These are phyloP conservation scores for Coemansia sp. DNA, from an alignment of 192 early-diverging fungal genomes.

Conservation along the genomic window DNA sequence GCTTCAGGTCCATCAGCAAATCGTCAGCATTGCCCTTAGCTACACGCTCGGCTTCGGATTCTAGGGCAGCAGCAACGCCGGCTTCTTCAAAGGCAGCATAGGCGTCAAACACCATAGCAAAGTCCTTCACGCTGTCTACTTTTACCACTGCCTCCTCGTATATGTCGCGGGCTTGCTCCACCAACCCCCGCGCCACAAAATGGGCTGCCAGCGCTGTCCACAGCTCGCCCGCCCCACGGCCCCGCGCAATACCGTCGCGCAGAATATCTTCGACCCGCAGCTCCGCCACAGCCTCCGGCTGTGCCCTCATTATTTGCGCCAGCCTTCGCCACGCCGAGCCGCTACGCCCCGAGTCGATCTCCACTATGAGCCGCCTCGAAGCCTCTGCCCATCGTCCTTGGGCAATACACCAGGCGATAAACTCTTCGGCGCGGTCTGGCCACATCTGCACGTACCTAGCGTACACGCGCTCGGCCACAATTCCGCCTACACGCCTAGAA, in stretches of 20 bases:
- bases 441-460: slow-evolving; percentile 84
- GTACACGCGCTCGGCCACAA: slow-evolving; percentile 79
- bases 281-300: slow-evolving; percentile 55
- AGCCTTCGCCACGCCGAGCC: slow-evolving; percentile 81
- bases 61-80: slow-evolving; percentile 75
- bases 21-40: slow-evolving; percentile 48
- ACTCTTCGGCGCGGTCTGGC: slow-evolving; percentile 75
- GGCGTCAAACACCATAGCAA: slow-evolving; percentile 94
- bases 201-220: slow-evolving; percentile 86
- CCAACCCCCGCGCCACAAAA: slow-evolving; percentile 71
- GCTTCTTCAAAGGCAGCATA: slow-evolving; percentile 92
- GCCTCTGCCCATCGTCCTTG: slow-evolving; percentile 76
- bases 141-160: slow-evolving; percentile 87
- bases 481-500: slow-evolving; percentile 75
- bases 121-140: slow-evolving; percentile 87
- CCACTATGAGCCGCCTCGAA: slow-evolving; percentile 65
- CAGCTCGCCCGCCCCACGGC: slow-evolving; percentile 89
- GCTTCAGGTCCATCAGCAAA: slow-evolving; percentile 75
- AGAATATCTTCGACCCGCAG: slow-evolving; percentile 76
- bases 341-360: slow-evolving; percentile 61
- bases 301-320: slow-evolving; percentile 75
- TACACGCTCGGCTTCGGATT: slow-evolving; percentile 60
- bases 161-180: slow-evolving; percentile 90
- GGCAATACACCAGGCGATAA: slow-evolving; percentile 69
- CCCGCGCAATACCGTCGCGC: slow-evolving; percentile 80